Evolutionary conservation across 164 flowering plant genomes (phyloP).

Genomic region (Dillenia turbinata): DNA sequence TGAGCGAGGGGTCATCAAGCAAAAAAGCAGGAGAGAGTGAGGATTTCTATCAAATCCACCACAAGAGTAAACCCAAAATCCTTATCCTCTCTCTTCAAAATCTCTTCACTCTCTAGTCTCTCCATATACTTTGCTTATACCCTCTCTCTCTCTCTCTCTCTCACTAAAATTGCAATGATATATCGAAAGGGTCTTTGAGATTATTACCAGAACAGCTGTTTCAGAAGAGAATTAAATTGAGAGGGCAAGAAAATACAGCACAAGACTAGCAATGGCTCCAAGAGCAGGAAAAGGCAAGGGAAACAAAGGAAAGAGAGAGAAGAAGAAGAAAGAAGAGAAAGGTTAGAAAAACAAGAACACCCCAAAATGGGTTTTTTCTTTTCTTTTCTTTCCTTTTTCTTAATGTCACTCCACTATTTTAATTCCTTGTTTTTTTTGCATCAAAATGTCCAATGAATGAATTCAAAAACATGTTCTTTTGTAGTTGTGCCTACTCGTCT

Average conservation of each 20-base stretch:
- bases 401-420: not conserved
- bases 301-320: conserved; percentile 52
- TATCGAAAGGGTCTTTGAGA: conserved; percentile 9
- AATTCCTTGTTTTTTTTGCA: conserved; percentile 2
- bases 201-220: not conserved
- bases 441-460: no score
- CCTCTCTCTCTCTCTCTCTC: not conserved
- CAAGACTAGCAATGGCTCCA: conserved; percentile 57
- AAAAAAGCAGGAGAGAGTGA: conserved; percentile 62
- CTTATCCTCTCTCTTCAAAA: conserved; percentile 56
- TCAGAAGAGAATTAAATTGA: not conserved
- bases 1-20: conserved; percentile 3
- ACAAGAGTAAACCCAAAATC: conserved; percentile 15
- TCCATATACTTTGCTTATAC: not conserved
- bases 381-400: not conserved
- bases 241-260: not conserved
- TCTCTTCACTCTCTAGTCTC: conserved; percentile 1
- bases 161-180: not conserved
- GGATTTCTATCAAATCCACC: conserved; percentile 39
- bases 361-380: not conserved
- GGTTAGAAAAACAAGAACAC: conserved; percentile 23
- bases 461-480: not conserved
- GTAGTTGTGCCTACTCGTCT: conserved; percentile 74
- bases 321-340: conserved; percentile 87
- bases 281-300: conserved; percentile 67